Evolutionary conservation across 2,329 filamentous ascomycete genomes (phyloP).

Genomic region (Aspergillus pseudoglaucus): DNA sequence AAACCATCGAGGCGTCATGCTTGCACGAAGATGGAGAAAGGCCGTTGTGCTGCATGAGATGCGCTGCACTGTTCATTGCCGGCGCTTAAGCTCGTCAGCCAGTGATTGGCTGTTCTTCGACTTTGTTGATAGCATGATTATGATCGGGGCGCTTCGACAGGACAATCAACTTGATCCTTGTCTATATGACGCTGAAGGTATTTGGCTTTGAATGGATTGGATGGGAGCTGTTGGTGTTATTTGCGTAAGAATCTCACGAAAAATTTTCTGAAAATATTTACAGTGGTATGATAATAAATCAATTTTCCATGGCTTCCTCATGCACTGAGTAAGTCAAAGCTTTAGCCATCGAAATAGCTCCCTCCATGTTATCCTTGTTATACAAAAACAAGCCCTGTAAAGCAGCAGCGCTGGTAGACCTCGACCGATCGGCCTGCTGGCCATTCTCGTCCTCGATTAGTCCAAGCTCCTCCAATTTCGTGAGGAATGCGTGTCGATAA

Average conservation of each 20-base stretch:
- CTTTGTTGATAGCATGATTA: slow-evolving; percentile 4
- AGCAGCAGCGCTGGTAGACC: slow-evolving; percentile 74
- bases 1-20: neutral
- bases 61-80: slow-evolving; percentile 8
- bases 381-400: slow-evolving; percentile 92
- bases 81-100: slow-evolving; percentile 23
- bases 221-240: neutral
- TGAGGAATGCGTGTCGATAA: slow-evolving; percentile 63
- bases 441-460: slow-evolving; percentile 57
- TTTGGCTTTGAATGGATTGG: neutral
- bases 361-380: slow-evolving; percentile 85
- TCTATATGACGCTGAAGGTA: neutral
- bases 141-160: slow-evolving; percentile 12
- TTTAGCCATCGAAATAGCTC: slow-evolving; percentile 74
- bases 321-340: slow-evolving; percentile 27
- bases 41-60: slow-evolving; percentile 8
- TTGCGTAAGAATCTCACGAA: neutral
- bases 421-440: slow-evolving; percentile 39
- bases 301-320: slow-evolving; percentile 19
- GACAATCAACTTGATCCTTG: neutral
- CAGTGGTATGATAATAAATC: slow-evolving; percentile 16
- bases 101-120: slow-evolving; percentile 14
- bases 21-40: neutral
- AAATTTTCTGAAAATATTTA: slow-evolving; percentile 14
- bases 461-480: slow-evolving; percentile 61